Evolutionary conservation across 345 rosid species (phyloP).

Genomic region (Trapa incisa): DNA sequence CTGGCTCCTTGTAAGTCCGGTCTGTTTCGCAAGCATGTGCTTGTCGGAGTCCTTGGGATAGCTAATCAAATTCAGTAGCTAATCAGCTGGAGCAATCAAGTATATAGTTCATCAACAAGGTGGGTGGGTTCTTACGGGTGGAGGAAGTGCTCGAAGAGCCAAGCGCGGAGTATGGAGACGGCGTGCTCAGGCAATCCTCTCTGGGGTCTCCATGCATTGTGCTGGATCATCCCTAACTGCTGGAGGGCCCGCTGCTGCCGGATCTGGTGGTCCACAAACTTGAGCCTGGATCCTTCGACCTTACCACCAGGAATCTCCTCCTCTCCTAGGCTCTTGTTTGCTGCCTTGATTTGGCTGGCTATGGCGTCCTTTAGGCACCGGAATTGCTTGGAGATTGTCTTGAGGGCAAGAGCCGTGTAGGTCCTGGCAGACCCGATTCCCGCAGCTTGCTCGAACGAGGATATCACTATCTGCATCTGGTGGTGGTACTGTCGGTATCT

Average conservation of each 20-base stretch:
- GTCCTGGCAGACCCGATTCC: constrained; percentile 84
- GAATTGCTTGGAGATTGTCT: constrained; percentile 92
- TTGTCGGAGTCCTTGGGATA: constrained; percentile 93
- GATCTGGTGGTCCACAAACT: constrained; percentile 82
- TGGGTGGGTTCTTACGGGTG: constrained; percentile 54
- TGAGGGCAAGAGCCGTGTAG: constrained; percentile 75
- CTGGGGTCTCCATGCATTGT: constrained; percentile 99
- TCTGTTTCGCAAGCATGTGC: constrained; percentile 83
- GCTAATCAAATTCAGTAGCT: not conserved
- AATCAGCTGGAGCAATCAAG: not conserved
- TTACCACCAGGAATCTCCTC: constrained; percentile 61
- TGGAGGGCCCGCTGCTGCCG: constrained; percentile 95
- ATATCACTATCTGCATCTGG: constrained; percentile 86
- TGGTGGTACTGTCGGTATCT: constrained; percentile 92
- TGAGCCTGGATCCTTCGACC: constrained; percentile 80
- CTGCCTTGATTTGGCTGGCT: constrained; percentile 65
- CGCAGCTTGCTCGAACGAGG: constrained; percentile 79
- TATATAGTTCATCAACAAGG: not conserved
- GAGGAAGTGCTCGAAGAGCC: constrained; percentile 98
- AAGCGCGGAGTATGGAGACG: constrained; percentile 90
- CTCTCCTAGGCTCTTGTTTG: constrained; percentile 83
- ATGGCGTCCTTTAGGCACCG: constrained; percentile 88
- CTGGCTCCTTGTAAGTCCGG: constrained; percentile 93
- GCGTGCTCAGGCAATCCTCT: constrained; percentile 92
- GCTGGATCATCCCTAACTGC: constrained; percentile 94